A percentile compares a stretch with the other conserved stretches of the same genome.
These are phyloP conservation scores for Primulina huaijiensis DNA, from an alignment of 257 asterid species.

Conservation along the genomic window DNA sequence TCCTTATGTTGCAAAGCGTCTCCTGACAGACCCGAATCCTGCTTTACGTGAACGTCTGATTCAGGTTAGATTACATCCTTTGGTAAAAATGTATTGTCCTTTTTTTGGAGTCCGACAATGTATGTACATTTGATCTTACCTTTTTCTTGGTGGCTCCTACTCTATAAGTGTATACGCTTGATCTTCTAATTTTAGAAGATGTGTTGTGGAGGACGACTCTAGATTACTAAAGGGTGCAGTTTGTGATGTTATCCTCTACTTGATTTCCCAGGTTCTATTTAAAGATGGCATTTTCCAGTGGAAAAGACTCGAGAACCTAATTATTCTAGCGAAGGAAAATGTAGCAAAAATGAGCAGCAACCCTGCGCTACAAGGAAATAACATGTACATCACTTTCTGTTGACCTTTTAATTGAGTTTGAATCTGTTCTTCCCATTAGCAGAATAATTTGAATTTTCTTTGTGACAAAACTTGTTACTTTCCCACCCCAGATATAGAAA, in stretches of 20 bases:
- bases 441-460: background rate
- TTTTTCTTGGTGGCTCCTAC: background rate
- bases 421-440: constrained; percentile 8
- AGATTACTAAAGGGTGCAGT: constrained; percentile 5
- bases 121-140: constrained; percentile 1
- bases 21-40: constrained; percentile 97
- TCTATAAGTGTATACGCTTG: background rate
- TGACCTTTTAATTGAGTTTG: constrained; percentile 10
- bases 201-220: background rate
- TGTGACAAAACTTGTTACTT: background rate
- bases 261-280: constrained; percentile 73
- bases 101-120: background rate
- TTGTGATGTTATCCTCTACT: constrained; percentile 20
- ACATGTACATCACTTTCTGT: constrained; percentile 31
- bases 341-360: constrained; percentile 89
- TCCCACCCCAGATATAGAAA: background rate
- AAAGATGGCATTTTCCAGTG: constrained; percentile 98
- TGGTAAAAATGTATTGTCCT: background rate
- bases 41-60: constrained; percentile 94
- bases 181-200: constrained; percentile 6
- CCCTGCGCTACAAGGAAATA: constrained; percentile 75
- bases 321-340: constrained; percentile 92
- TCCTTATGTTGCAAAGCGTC: constrained; percentile 98
- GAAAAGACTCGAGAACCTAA: constrained; percentile 95
- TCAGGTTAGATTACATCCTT: constrained; percentile 54